Conservation (phyloP, 768 basidiomycete genomes). For the Clitopilus passeckerianus region DNA sequence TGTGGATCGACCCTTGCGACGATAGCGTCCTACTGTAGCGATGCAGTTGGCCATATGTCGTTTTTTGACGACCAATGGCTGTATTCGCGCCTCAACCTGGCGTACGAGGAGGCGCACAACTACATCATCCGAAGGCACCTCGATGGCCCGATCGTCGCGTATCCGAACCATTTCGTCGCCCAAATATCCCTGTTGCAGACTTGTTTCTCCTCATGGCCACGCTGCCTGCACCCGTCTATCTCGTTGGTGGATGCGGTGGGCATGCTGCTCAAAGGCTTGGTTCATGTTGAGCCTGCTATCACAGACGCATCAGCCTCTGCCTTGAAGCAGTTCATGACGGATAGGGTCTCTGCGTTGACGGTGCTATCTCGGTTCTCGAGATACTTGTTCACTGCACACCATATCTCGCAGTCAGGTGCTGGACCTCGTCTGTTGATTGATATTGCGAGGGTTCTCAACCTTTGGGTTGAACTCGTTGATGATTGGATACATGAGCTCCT, state of each 20-base stretch:
- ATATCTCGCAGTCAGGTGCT: conserved; percentile 59
- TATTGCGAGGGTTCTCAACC: conserved; percentile 55
- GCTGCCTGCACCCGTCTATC: conserved; percentile 60
- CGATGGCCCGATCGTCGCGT: conserved; percentile 58
- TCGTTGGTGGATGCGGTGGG: conserved; percentile 62
- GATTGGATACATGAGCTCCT: conserved; percentile 55
- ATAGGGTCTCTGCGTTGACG: conserved; percentile 45
- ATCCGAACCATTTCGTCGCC: conserved; percentile 52
- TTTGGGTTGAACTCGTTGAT: conserved; percentile 75
- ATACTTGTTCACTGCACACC: conserved; percentile 69
- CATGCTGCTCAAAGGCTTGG: conserved; percentile 75
- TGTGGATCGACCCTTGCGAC: conserved; percentile 50
- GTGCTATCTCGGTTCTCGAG: conserved; percentile 63
- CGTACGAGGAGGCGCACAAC: conserved; percentile 69
- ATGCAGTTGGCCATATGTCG: conserved; percentile 68
- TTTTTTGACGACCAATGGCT: conserved; percentile 86
- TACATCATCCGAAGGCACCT: conserved; percentile 64
- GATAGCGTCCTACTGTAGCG: conserved; percentile 56
- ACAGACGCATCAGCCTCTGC: conserved; percentile 65
- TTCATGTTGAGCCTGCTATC: conserved; percentile 78
- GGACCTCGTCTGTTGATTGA: conserved; percentile 63
- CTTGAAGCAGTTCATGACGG: conserved; percentile 67
- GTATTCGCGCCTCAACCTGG: conserved; percentile 48
- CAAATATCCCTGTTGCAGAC: conserved; percentile 71
- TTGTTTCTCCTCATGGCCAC: conserved; percentile 81